phyloP scores from a whole-genome alignment of 2,329 filamentous ascomycete genomes.

The Cladosporium sp. region DNA sequence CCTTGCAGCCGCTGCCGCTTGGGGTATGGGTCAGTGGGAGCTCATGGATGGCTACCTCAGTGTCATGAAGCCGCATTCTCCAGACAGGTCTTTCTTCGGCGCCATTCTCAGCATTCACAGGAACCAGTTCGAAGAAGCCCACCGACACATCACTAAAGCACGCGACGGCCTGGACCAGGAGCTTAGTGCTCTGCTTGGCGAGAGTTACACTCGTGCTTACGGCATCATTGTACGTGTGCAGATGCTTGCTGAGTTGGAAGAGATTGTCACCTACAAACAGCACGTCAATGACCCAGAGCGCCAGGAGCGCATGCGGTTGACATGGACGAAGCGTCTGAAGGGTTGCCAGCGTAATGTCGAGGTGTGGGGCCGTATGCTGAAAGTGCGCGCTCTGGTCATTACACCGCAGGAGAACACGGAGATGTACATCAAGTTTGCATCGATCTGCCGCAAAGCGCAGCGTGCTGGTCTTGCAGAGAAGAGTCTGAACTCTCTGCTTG shows the following conservation, averaged over 20 bases:
- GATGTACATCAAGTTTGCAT: constrained; percentile 99
- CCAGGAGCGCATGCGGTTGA: constrained; percentile 83
- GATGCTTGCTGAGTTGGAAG: constrained; percentile 97
- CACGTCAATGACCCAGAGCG: constrained; percentile 73
- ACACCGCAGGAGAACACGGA: constrained; percentile 89
- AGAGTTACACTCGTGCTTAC: constrained; percentile 97
- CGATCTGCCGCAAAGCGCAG: constrained; percentile 93
- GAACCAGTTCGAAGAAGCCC: constrained; percentile 89
- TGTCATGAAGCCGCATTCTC: constrained; percentile 89
- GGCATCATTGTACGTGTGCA: constrained; percentile 97
- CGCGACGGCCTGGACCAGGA: constrained; percentile 93
- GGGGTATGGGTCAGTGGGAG: constrained; percentile 95
- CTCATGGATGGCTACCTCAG: constrained; percentile 96
- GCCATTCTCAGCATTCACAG: constrained; percentile 92
- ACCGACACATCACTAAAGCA: constrained; percentile 83
- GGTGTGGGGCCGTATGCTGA: constrained; percentile 97
- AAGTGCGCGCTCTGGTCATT: constrained; percentile 87
- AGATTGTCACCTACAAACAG: constrained; percentile 97
- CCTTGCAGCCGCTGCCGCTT: constrained; percentile 89
- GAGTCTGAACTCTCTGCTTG: constrained; percentile 85
- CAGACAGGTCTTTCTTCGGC: constrained; percentile 95
- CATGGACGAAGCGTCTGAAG: constrained; percentile 92
- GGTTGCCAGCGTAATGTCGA: constrained; percentile 97
- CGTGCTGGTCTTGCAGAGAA: constrained; percentile 94
- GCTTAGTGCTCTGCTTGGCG: constrained; percentile 89